phyloP scores from a whole-genome alignment of 2,329 filamentous ascomycete genomes.

The Macrophomina pseudophaseolina region DNA sequence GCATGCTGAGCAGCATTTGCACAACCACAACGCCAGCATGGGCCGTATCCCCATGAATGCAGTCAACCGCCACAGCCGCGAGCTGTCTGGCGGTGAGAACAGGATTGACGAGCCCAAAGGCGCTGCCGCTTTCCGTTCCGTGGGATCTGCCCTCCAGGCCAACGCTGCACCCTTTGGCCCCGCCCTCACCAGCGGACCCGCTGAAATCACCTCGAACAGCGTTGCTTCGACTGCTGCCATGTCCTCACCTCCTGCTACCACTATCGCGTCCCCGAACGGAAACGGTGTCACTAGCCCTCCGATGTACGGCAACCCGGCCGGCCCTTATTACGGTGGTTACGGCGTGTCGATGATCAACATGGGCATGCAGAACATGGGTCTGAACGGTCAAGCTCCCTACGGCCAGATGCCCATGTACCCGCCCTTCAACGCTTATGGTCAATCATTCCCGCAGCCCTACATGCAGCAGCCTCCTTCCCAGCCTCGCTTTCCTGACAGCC shows the following conservation, averaged over 20 bases:
- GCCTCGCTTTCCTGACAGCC: constrained; percentile 69
- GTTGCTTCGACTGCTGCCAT: background rate
- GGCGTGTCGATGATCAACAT: constrained; percentile 68
- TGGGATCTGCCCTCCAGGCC: constrained; percentile 77
- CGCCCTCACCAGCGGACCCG: constrained; percentile 41
- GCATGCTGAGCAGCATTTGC: constrained; percentile 63
- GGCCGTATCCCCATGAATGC: constrained; percentile 76
- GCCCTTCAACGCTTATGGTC: constrained; percentile 27
- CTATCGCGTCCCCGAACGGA: constrained; percentile 2
- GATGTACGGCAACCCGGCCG: constrained; percentile 19
- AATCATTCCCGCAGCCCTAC: constrained; percentile 32
- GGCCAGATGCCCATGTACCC: constrained; percentile 31
- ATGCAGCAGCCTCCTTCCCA: constrained; percentile 44
- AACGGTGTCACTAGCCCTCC: constrained; percentile 1
- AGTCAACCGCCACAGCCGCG: constrained; percentile 71
- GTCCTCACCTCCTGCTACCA: constrained; percentile 16
- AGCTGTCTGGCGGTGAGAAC: constrained; percentile 61
- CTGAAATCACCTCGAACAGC: background rate
- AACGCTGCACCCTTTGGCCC: constrained; percentile 81
- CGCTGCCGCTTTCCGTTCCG: constrained; percentile 59
- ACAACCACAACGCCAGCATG: constrained; percentile 80
- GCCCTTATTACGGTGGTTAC: constrained; percentile 57
- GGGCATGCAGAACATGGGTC: constrained; percentile 69
- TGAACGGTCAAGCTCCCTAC: constrained; percentile 39
- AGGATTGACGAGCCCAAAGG: constrained; percentile 44